Base-by-base conservation (phyloP, 768 basidiomycete species). In the Lactarius vividus region DNA sequence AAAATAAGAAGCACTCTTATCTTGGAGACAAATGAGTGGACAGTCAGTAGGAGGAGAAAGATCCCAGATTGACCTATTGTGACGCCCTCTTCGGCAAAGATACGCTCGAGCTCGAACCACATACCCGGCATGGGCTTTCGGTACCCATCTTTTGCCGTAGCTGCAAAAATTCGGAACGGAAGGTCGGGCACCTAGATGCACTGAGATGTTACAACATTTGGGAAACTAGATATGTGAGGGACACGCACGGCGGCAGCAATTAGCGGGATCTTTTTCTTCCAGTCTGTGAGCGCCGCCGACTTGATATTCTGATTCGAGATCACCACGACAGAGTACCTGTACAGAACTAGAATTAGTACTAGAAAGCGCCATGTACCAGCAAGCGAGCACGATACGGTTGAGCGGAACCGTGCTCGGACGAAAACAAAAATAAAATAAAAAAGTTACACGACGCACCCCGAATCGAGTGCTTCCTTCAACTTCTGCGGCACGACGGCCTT, bases 51-150 rank as follows among this genome's bases (percentile, higher is more conserved):
- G 26, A 31, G 39, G 33, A 9, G 11, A 18, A 53, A 18, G 39
- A 13, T 58, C 16, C 26, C 49, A 10, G 39, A 56, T 29, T 53
- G 1, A 90, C 94, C 90, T 71, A 96, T 89, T 18, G 79, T 74
- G 7, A 88, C 76, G 13, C 83, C 82, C 39, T 85, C 82, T 64
- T 82, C 77, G 7, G 74, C 75, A 71, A 87, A 91, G 42, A 91
- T 79, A 2, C 78, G 79, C 70, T 87, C 84, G 55, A 96, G 76
- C 68, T 88, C 87, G 63, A 83, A 79, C 87, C 89, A 96, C 83
- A 96, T 94, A 3, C 93, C 93, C 13, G 85, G 85, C 80, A 92
- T 88, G 4, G 95, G 95, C 75, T 97, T 97, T 18, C 95, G 80
- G 71, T 84, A 92, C 37, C 81, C 81, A 71, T 96, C 94, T 69